Base-by-base conservation (phyloP, 2,329 filamentous ascomycete genomes). In the Cercospora beticola region DNA sequence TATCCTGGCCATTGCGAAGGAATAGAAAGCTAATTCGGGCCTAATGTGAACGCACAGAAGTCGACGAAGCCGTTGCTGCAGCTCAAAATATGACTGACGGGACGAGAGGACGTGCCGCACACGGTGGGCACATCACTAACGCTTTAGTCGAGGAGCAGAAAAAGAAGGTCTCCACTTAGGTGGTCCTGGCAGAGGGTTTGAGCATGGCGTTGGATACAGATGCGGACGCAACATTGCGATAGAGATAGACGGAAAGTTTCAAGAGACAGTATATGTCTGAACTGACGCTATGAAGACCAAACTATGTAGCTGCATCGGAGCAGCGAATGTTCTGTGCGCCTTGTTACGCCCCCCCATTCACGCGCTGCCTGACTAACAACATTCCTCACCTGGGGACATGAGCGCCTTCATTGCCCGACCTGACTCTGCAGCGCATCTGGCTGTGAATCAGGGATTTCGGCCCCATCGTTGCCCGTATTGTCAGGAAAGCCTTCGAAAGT, bases 81-180 rank as follows among this genome's bases (percentile, higher is more conserved):
- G 77, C 76, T 1, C 49, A 76, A 26, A 70, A 74, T 31, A 31
- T 9, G 18, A 68, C 74, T 0, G 82, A 84, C 73, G 81, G 82
- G 3, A 85, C 83, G 2, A 79, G 83, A 8, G 83, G 83, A 1
- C 73, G 83, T 36, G 80, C 81, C 2, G 68, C 75, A 2, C 80
- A 81, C 71, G 52, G 52, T 5, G 82, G 82, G 0, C 71, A 71
- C 49, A 83, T 84, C 46, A 76, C 78, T 18, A 78, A 74, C 33
- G 78, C 78, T 49, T 5, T 82, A 69, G 73, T 65, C 14, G 66
- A 72, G 54, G 59, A 59, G 58, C 61, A 63, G 58, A 40, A 62
- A 46, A 66, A 62, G 30, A 59, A 52, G 8, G 14, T 7, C 23
- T 21, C 26, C 16, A 31, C 28, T 56, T 65, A 33, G 58, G 18